Conservation (phyloP, 2,329 filamentous ascomycete genomes). For the Aspergillus sp. region DNA sequence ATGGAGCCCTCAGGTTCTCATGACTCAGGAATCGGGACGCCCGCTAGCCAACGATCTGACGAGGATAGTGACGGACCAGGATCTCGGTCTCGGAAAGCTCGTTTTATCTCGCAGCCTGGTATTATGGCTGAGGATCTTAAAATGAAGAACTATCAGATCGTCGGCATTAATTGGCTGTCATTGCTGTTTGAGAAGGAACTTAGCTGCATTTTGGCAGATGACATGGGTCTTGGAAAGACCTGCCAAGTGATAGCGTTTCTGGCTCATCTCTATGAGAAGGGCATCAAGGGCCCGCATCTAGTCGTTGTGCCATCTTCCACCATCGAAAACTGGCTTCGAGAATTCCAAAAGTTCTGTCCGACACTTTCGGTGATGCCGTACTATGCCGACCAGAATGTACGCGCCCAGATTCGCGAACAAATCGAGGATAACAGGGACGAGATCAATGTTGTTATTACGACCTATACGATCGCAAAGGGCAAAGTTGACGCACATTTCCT, state of each 20-base stretch:
- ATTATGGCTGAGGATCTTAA: slow-evolving; percentile 73
- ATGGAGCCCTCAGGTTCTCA: slow-evolving; percentile 51
- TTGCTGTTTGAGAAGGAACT: slow-evolving; percentile 76
- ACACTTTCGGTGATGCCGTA: slow-evolving; percentile 69
- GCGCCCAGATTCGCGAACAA: slow-evolving; percentile 65
- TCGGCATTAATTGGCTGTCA: slow-evolving; percentile 92
- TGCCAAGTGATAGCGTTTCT: slow-evolving; percentile 94
- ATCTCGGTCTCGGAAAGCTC: slow-evolving; percentile 36
- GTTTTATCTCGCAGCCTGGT: slow-evolving; percentile 66
- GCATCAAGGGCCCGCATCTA: slow-evolving; percentile 69
- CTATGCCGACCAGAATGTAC: slow-evolving; percentile 68
- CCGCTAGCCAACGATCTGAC: slow-evolving; percentile 47
- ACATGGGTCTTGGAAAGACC: slow-evolving; percentile 95
- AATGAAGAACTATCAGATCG: slow-evolving; percentile 91
- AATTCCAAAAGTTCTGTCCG: slow-evolving; percentile 86
- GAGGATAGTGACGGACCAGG: slow-evolving; percentile 48
- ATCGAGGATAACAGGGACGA: slow-evolving; percentile 64
- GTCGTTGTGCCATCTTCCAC: slow-evolving; percentile 92
- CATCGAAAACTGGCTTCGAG: slow-evolving; percentile 90
- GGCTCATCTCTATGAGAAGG: slow-evolving; percentile 73
- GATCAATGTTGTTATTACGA: slow-evolving; percentile 71
- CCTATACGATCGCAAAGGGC: slow-evolving; percentile 66
- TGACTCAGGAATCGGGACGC: slow-evolving; percentile 69
- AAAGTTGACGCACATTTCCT: slow-evolving; percentile 65
- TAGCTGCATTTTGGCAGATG: slow-evolving; percentile 90